These are phyloP conservation scores for Cutaneotrichosporon daszewskae DNA, from an alignment of 1,284 basidiomycete genomes.

Conservation along the genomic window DNA sequence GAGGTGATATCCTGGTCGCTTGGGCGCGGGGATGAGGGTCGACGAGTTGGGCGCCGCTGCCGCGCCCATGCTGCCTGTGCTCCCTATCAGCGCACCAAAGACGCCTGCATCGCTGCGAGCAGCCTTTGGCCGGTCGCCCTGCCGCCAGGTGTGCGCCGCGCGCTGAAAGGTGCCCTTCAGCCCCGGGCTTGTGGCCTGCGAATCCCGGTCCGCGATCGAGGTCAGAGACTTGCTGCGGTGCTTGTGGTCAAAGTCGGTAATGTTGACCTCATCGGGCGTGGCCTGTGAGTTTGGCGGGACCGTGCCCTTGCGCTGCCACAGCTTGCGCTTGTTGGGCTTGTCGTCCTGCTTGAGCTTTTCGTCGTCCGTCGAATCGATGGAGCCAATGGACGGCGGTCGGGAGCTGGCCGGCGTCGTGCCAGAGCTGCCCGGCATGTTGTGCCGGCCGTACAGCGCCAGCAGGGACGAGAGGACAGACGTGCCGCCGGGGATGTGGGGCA, in stretches of 20 bases:
- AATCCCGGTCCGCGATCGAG: conserved; percentile 7
- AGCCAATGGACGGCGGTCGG: conserved; percentile 21
- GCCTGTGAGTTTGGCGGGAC: not conserved
- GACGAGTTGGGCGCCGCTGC: conserved; percentile 56
- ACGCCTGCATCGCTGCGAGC: conserved; percentile 60
- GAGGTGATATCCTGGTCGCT: conserved; percentile 62
- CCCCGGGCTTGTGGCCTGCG: conserved; percentile 5
- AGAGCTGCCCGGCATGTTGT: conserved; percentile 18
- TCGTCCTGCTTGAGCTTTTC: conserved; percentile 21
- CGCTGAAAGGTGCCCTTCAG: conserved; percentile 15
- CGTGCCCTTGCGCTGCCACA: conserved; percentile 1
- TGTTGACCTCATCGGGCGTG: not conserved
- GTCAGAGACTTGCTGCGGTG: conserved; percentile 2
- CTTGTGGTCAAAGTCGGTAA: conserved; percentile 1
- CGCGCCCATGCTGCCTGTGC: conserved; percentile 60
- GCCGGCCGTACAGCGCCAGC: conserved; percentile 39
- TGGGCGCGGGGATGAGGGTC: conserved; percentile 60
- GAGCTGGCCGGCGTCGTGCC: conserved; percentile 35
- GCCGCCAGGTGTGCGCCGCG: conserved; percentile 16
- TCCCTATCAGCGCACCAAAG: conserved; percentile 66
- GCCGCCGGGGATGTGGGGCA: conserved; percentile 25
- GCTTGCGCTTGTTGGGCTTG: conserved; percentile 6
- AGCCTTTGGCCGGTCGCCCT: conserved; percentile 52
- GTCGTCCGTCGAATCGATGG: conserved; percentile 16
- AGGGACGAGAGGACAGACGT: conserved; percentile 42